Base-by-base conservation (phyloP, 225 moss, liverwort and hornwort species). In the Pseudisothecium myosuroides region DNA sequence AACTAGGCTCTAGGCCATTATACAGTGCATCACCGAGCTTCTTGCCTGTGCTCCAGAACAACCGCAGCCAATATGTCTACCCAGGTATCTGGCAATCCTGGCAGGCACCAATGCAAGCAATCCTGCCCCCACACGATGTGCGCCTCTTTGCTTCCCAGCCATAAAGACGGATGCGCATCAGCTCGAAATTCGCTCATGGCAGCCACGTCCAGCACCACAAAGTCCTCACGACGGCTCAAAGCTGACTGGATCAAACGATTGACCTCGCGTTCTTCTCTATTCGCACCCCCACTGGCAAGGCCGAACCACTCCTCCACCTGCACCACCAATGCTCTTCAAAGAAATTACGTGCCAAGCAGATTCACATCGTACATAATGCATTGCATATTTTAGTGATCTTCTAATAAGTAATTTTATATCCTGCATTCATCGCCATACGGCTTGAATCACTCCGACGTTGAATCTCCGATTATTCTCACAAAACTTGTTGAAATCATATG, bases 281-380 rank as follows among this genome's bases (percentile, higher is more conserved):
- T 95, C 81, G 83, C 88, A 37, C 92, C 92, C 75, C 84, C 85
- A 90, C 91, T 91, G 17, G 67, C 88, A 81, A 88, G 89, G 65
- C 92, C 88, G 76, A 95, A 95, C 93, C 92, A 95, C 64, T 90
- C 90, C 84, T 95, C 93, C 91, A 95, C 92, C 95, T 95, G 74
- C 50, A 69, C 34, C 75, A 32, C 58, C 78, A 66, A 58, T 37
- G 59, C 41, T 49, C 72, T 76, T 87, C 41, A 63, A 73, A 65
- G 36, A 31, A 76, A 36, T 43, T 55, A 54, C 15, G 43, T 43
- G 36, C 36, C 68, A 20, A 80, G 41, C 34, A 43, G 45, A 36
- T 85, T 59, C 5, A 24, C 23, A 76, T 14, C 23, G 54, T 22
- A 76, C 54, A 54, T 9, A 52, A 34, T 34, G 36, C 36, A 49